Base-by-base conservation (phyloP, 78 protist genomes). In the Dictyostelium purpureum region DNA sequence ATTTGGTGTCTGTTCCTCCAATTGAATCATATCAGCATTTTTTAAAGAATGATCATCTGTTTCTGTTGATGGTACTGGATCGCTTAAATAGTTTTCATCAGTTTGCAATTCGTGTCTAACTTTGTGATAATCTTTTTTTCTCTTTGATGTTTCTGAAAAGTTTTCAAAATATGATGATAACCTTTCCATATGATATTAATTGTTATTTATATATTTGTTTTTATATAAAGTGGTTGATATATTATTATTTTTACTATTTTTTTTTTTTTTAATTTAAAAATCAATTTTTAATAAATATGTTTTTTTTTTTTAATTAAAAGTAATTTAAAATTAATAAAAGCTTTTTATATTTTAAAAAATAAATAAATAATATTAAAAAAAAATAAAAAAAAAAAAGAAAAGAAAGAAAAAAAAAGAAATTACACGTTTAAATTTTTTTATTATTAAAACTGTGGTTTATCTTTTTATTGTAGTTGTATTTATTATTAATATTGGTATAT, bases 111-210 rank as follows among this genome's bases (percentile, higher is more conserved):
- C 88, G 1, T 38, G 47, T 45, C 49, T 26, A 21, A 79, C 7
- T 45, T 40, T 33, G 26, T 26, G n/a, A 19, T 69, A 21, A 49
- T 69, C 35, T 19, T 81, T 81, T 43, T 81, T 81, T 81, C 89
- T 81, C 54, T 37, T 49, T 35, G 79, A 40, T 24, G 47, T 19
- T 69, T 52, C 19, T 2, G 52, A 51, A 69, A 81, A 81, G 6
- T 75, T 47, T 45, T 26, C 24, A 26, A 75, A 52, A 43, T 21
- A n/a, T 51, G 24, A 19, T 35, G 11, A 24, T 51, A 75, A 28
- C 26, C 33, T 35, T 16, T 56, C 81, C 81, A 75, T 75, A 73
- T 73, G 45, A 6, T 26, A 14, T 26, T 4, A 21, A 33, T 63
- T 2, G 3, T 61, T 26, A 10, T 40, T 47, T 47, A 47, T 14